These are phyloP conservation scores for Erodium moschatum DNA, from an alignment of 441 rosid species.

Conservation along the genomic window DNA sequence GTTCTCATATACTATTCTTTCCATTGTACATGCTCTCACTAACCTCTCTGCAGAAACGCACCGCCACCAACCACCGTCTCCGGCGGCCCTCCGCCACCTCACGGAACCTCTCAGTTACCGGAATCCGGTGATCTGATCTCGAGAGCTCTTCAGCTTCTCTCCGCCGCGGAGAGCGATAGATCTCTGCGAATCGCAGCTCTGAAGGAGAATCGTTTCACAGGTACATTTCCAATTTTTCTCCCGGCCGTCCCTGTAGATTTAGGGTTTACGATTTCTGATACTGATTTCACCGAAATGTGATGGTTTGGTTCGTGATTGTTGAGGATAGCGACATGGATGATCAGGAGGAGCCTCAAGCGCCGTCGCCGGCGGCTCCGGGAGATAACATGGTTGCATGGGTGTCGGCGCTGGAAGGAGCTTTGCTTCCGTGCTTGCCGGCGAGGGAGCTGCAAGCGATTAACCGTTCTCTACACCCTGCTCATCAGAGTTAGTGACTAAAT, in stretches of 20 bases:
- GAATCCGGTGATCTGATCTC: no score
- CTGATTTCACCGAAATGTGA: neutral
- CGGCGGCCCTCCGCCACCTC: no score
- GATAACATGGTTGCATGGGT: conserved; percentile 2
- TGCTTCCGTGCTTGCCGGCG: conserved; percentile 8
- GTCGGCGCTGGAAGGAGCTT: conserved; percentile 1
- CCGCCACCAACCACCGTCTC: no score
- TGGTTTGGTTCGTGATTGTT: neutral
- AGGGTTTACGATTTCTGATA: neutral
- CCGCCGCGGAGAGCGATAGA: neutral
- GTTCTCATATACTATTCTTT: no score
- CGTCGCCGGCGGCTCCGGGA: conserved; percentile 1
- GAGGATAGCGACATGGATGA: neutral
- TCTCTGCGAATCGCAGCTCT: neutral
- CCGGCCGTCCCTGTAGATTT: neutral
- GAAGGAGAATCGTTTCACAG: neutral
- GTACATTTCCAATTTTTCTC: neutral
- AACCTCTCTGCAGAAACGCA: no score
- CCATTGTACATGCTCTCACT: no score
- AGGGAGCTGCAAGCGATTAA: neutral
- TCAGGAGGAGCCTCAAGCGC: neutral
- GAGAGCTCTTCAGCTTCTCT: neutral
- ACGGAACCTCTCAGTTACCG: no score
- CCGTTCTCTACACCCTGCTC: neutral
- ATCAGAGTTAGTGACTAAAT: neutral